phyloP scores from a whole-genome alignment of 345 rosid species.

The Noccaea caerulescens region DNA sequence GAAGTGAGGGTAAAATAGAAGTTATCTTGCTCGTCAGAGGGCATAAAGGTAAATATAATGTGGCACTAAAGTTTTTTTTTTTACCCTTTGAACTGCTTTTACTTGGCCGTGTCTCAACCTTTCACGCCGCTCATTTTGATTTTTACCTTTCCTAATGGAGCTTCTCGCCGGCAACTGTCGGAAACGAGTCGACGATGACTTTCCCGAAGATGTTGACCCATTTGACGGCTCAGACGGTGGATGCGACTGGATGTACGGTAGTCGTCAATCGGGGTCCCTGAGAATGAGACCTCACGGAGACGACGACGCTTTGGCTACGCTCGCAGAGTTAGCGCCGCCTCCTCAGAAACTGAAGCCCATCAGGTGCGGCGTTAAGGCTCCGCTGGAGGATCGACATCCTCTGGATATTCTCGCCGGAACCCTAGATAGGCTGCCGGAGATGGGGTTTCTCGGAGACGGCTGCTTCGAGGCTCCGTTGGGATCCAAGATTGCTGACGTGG shows the following conservation, averaged over 20 bases:
- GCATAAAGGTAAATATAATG: constrained; percentile 23
- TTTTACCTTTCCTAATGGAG: constrained; percentile 53
- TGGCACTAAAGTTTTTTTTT: constrained; percentile 11
- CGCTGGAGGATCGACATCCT: constrained; percentile 41
- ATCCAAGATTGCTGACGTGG: constrained; percentile 38
- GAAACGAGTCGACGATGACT: constrained; percentile 36
- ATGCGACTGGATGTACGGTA: constrained; percentile 41
- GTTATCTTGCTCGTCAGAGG: constrained; percentile 25
- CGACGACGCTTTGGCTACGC: constrained; percentile 42
- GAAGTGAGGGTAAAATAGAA: constrained; percentile 26
- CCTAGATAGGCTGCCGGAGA: constrained; percentile 44
- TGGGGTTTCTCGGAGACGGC: constrained; percentile 42
- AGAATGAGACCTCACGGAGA: constrained; percentile 9
- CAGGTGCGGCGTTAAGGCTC: constrained; percentile 49
- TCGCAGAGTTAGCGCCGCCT: constrained; percentile 49
- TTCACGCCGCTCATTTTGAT: constrained; percentile 34
- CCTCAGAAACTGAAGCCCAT: constrained; percentile 74
- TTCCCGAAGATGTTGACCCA: constrained; percentile 50
- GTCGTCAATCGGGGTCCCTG: constrained; percentile 35
- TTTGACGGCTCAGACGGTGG: constrained; percentile 42
- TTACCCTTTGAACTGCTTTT: constrained; percentile 42
- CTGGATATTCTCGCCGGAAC: constrained; percentile 44
- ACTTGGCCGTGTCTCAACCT: constrained; percentile 19
- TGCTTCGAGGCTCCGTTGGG: constrained; percentile 44
- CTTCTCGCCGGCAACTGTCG: constrained; percentile 59